These are phyloP conservation scores for Aaosphaeria pasadenensis DNA, from an alignment of 2,329 filamentous ascomycete species.

Conservation along the genomic window DNA sequence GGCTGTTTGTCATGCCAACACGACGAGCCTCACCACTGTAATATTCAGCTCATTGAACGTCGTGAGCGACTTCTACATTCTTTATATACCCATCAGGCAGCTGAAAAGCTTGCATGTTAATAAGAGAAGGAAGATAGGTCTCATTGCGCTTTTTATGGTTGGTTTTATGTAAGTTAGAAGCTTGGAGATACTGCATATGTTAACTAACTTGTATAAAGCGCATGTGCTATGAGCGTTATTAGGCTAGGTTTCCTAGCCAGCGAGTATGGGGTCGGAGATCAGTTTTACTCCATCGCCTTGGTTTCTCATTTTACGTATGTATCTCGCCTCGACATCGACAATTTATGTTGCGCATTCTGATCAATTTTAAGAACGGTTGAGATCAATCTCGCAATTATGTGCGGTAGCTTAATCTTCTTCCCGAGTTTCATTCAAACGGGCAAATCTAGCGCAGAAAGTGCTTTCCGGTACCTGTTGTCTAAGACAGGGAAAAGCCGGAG, in stretches of 20 bases:
- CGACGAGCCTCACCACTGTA: background rate
- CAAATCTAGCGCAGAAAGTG: too few species aligned
- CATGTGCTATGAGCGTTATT: slow-evolving; percentile 1
- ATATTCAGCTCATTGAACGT: slow-evolving; percentile 3
- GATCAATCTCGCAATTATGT: slow-evolving; percentile 2
- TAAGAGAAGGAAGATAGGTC: slow-evolving; percentile 2
- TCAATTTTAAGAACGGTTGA: background rate
- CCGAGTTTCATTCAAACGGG: too few species aligned
- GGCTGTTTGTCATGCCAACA: background rate
- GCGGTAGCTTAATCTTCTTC: too few species aligned
- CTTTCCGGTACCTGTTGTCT: too few species aligned
- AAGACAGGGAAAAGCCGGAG: background rate
- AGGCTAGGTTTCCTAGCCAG: background rate
- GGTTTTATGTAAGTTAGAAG: slow-evolving; percentile 2
- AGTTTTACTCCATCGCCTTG: background rate
- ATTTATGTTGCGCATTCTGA: background rate
- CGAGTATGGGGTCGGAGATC: background rate
- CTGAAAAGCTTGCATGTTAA: background rate
- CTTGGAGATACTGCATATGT: background rate
- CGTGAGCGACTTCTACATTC: slow-evolving; percentile 5
- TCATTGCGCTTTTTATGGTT: slow-evolving; percentile 2
- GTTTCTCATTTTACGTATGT: background rate
- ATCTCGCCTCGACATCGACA: background rate
- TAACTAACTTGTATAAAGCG: background rate
- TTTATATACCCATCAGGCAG: slow-evolving; percentile 3